Evolutionary conservation across 345 rosid species (phyloP).

Genomic region (Iberis pinnata): DNA sequence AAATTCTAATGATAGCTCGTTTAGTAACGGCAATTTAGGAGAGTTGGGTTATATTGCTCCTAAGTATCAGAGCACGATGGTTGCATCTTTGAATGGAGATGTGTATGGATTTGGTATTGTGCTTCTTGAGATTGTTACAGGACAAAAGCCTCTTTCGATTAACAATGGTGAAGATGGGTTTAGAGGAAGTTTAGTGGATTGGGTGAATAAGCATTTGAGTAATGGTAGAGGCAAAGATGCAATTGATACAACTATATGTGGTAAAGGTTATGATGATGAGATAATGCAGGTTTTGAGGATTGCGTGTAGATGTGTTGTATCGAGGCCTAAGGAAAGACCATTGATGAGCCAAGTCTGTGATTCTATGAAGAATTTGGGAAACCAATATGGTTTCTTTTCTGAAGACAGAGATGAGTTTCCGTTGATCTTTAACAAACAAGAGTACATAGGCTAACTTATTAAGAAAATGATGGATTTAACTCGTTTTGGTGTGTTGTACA

Average conservation of each 20-base stretch:
- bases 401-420: slow-evolving; percentile 45
- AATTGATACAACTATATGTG: slow-evolving; percentile 34
- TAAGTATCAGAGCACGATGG: slow-evolving; percentile 33
- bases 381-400: slow-evolving; percentile 35
- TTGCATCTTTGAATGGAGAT: slow-evolving; percentile 33
- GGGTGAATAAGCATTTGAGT: slow-evolving; percentile 30
- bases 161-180: slow-evolving; percentile 28
- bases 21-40: slow-evolving; percentile 30
- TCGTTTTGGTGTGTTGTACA: no score
- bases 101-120: slow-evolving; percentile 36
- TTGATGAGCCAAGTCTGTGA: slow-evolving; percentile 40
- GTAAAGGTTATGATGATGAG: slow-evolving; percentile 38
- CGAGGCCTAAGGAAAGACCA: slow-evolving; percentile 48
- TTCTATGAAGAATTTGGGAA: slow-evolving; percentile 38
- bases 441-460: not conserved
- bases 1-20: slow-evolving; percentile 36
- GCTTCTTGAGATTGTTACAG: slow-evolving; percentile 34
- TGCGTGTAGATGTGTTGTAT: slow-evolving; percentile 40
- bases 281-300: slow-evolving; percentile 39
- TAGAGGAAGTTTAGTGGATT: slow-evolving; percentile 31
- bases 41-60: slow-evolving; percentile 35
- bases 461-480: no score
- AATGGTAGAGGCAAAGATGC: slow-evolving; percentile 37
- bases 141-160: slow-evolving; percentile 29
- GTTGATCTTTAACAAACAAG: slow-evolving; percentile 35